Base-by-base conservation (phyloP, 2,329 filamentous ascomycete species). In the Monilinia vaccinii-corymbosi region DNA sequence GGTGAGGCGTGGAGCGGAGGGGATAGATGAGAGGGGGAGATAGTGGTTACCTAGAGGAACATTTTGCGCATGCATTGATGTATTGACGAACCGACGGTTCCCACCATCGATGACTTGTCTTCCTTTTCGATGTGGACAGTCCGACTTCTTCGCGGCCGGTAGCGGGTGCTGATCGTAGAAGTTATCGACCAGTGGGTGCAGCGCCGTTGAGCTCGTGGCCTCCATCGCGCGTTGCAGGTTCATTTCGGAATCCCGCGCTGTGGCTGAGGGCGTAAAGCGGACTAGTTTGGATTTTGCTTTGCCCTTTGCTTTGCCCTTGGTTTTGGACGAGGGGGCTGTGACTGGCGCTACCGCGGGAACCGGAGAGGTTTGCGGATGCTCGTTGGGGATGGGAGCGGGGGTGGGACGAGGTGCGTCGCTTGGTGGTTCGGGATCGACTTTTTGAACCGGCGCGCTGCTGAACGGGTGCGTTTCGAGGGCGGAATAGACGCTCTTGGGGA, bases 401-500 rank as follows among this genome's bases (percentile, higher is more conserved):
- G 49, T 45, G 4, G 21, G 58, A 44, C 51, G 55, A 5, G 58
- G 44, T 36, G 58, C 44, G 25, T 56, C 51, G 16, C 38, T 32
- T 21, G 52, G 34, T 16, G 51, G 23, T 44, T 49, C 44, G 2
- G 59, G 16, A 9, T 61, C 53, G 6, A 23, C 23, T 21, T 61
- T 61, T n/a, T 67, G 64, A 18, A 68, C 50, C 0, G 67, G 62
- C 9, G 68, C 67, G 45, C 31, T 61, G 10, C 56, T 61, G 52
- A 72, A 72, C 0, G 71, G 71, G 62, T 72, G 70, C 32, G 64
- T 64, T 45, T 68, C 64, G 14, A 72, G 61, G n/a, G 64, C 51
- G 3, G 63, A 63, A 62, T 72, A 71, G 16, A 61, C 63, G 53
- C 71, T 72, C 61, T 65, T 67, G 28, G 66, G 68, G 16, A 69